Evolutionary conservation across 495 filamentous ascomycete species (phyloP).

Genomic region (Copromyces sp.): DNA sequence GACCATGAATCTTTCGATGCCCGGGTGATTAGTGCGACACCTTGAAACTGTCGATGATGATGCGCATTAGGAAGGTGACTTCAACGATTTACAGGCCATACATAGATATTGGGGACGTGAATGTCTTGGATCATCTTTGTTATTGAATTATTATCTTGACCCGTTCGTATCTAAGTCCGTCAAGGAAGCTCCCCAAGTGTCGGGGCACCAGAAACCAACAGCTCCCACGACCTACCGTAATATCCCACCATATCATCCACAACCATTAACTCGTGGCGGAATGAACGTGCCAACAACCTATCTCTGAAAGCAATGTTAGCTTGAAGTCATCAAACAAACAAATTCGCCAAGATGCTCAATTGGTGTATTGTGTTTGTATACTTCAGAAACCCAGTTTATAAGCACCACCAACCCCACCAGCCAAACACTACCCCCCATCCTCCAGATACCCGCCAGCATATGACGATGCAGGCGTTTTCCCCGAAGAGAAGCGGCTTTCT

Average conservation of each 20-base stretch:
- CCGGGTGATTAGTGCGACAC: background rate
- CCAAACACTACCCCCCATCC: slow-evolving; percentile 11
- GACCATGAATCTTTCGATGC: background rate
- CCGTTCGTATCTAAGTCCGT: background rate
- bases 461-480: slow-evolving; percentile 35
- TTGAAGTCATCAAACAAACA: background rate
- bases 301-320: background rate
- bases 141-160: background rate
- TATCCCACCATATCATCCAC: background rate
- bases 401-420: slow-evolving; percentile 35
- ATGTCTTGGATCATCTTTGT: background rate
- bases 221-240: background rate
- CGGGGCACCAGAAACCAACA: background rate
- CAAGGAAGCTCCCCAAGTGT: background rate
- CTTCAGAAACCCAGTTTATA: slow-evolving; percentile 41
- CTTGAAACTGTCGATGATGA: background rate
- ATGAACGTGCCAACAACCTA: slow-evolving; percentile 1
- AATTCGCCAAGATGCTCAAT: slow-evolving; percentile 7
- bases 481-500: slow-evolving; percentile 1
- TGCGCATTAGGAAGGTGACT: background rate
- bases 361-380: background rate
- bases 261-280: background rate
- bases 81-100: background rate
- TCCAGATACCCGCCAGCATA: slow-evolving; percentile 31
- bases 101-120: background rate